Evolutionary conservation across 1,284 basidiomycete species (phyloP).

Genomic region (Schizophyllum commune): DNA sequence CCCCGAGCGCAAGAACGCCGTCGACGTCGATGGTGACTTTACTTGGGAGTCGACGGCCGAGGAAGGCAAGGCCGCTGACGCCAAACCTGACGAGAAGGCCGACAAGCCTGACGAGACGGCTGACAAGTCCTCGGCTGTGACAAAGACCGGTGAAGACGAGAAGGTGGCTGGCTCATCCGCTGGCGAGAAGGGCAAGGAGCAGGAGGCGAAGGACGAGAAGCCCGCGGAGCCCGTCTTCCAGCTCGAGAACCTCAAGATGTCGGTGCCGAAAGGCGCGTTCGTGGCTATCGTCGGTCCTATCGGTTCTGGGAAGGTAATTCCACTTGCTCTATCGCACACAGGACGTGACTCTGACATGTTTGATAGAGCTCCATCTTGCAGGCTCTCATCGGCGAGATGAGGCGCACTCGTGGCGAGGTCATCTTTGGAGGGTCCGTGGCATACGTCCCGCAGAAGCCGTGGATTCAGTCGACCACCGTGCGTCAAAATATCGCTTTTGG

Average conservation of each 20-base stretch:
- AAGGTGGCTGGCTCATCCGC: not conserved
- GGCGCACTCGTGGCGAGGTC: slow-evolving; percentile 49
- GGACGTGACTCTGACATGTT: not conserved
- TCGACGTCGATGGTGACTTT: slow-evolving; percentile 60
- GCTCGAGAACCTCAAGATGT: slow-evolving; percentile 48
- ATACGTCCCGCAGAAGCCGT: slow-evolving; percentile 72
- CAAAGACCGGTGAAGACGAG: not conserved
- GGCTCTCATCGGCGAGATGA: slow-evolving; percentile 77
- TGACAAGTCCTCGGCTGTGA: slow-evolving; percentile 1
- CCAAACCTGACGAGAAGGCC: slow-evolving; percentile 11
- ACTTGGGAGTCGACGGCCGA: slow-evolving; percentile 45
- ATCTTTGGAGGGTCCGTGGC: slow-evolving; percentile 61
- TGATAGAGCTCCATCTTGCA: slow-evolving; percentile 56
- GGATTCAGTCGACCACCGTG: slow-evolving; percentile 73
- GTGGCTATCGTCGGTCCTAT: slow-evolving; percentile 69
- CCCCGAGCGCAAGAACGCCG: slow-evolving; percentile 31
- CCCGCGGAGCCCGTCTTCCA: slow-evolving; percentile 43
- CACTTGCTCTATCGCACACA: not conserved
- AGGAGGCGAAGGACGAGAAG: slow-evolving; percentile 22
- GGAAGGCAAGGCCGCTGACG: slow-evolving; percentile 8
- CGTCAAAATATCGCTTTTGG: slow-evolving; percentile 66
- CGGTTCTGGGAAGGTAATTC: slow-evolving; percentile 61
- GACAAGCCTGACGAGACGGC: slow-evolving; percentile 18
- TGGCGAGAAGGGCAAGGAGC: slow-evolving; percentile 13
- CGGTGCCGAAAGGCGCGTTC: slow-evolving; percentile 53